Conservation (phyloP, 176 grass and related monocot genomes). For the Hordeum vulgare region MorexV3_pseudomolecules_assembly NC_058521.1:5377744-5378243, state of each 20-base stretch:
- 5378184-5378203: slow-evolving; percentile 36
- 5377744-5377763: slow-evolving; percentile 43
- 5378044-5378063: slow-evolving; percentile 41
- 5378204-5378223: slow-evolving; percentile 36
- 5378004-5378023: slow-evolving; percentile 56
- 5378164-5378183: not conserved
- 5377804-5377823: not conserved
- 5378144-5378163: not conserved
- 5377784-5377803: not conserved
- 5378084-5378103: slow-evolving; percentile 29
- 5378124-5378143: not conserved
- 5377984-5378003: slow-evolving; percentile 50
- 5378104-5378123: slow-evolving; percentile 34
- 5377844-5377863: slow-evolving; percentile 67
- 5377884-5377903: slow-evolving; percentile 86
- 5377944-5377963: slow-evolving; percentile 70
- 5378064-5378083: slow-evolving; percentile 40
- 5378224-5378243: slow-evolving; percentile 25
- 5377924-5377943: slow-evolving; percentile 51
- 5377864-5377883: slow-evolving; percentile 69
- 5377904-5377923: slow-evolving; percentile 85
- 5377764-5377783: not conserved
- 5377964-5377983: slow-evolving; percentile 66
- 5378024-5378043: slow-evolving; percentile 50
- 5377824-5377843: not conserved